phyloP scores from a whole-genome alignment of 2,329 filamentous ascomycete species.

The Colletotrichum scovillei region DNA sequence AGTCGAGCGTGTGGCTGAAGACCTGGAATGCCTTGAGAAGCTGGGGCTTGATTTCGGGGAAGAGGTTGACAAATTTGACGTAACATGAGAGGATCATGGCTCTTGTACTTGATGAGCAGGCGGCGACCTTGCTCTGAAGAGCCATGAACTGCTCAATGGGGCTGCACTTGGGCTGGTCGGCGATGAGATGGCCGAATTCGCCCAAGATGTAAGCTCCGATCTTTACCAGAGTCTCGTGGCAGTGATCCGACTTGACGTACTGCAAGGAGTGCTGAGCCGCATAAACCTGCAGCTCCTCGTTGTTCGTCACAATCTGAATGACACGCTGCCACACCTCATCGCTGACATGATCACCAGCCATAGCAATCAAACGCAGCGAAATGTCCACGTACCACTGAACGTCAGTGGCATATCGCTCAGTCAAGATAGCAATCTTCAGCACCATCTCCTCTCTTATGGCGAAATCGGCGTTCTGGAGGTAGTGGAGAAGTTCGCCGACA shows the following conservation, averaged over 20 bases:
- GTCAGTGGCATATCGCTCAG: slow-evolving; percentile 98
- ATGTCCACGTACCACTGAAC: slow-evolving; percentile 99
- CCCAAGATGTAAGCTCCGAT: slow-evolving; percentile 96
- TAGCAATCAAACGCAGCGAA: slow-evolving; percentile 90
- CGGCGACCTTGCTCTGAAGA: slow-evolving; percentile 88
- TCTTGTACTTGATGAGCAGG: slow-evolving; percentile 87
- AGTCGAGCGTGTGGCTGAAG: slow-evolving; percentile 94
- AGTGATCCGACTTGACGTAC: slow-evolving; percentile 92
- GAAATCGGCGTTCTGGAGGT: slow-evolving; percentile 96
- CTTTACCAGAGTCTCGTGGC: slow-evolving; percentile 97
- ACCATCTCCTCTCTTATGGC: slow-evolving; percentile 99
- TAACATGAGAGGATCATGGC: slow-evolving; percentile 96
- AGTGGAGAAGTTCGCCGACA: slow-evolving; percentile 92
- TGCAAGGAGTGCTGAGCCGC: slow-evolving; percentile 93
- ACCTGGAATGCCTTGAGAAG: slow-evolving; percentile 89
- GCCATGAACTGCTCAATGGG: slow-evolving; percentile 98
- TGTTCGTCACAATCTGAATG: slow-evolving; percentile 99
- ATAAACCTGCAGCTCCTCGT: slow-evolving; percentile 97
- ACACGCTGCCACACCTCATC: slow-evolving; percentile 99
- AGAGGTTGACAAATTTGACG: slow-evolving; percentile 97
- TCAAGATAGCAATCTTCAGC: slow-evolving; percentile 96
- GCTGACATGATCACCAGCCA: slow-evolving; percentile 98
- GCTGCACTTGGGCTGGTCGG: slow-evolving; percentile 90
- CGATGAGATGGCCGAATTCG: slow-evolving; percentile 96
- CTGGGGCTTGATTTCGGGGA: slow-evolving; percentile 98